Percentiles rank a stretch among this genome's conserved stretches.
phyloP scores from a whole-genome alignment of 2,329 filamentous ascomycete genomes.

The Davidsoniella virescens region DNA sequence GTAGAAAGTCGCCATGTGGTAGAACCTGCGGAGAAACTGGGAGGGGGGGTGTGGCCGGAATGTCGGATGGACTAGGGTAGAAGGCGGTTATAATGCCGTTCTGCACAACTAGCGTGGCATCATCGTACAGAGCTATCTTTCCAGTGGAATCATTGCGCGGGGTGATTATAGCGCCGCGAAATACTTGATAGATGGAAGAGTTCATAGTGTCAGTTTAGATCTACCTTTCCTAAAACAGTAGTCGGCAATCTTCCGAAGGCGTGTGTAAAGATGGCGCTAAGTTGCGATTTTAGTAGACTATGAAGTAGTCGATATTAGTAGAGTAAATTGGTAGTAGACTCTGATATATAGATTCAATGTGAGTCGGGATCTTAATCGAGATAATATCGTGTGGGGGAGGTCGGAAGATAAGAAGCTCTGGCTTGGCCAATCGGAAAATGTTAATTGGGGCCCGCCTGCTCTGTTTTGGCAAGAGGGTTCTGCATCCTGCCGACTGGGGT shows the following conservation, averaged over 20 bases:
- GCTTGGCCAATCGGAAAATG: background rate
- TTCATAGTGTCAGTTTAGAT: background rate
- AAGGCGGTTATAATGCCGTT: slow-evolving; percentile 4
- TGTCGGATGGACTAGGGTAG: background rate
- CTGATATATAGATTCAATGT: too few relatives aligned
- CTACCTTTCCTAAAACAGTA: too few relatives aligned
- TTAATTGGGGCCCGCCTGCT: background rate
- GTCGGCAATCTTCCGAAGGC: too few relatives aligned
- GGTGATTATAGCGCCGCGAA: slow-evolving; percentile 7
- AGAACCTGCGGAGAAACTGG: slow-evolving; percentile 18
- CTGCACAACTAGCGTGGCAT: slow-evolving; percentile 1
- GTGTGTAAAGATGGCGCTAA: too few relatives aligned
- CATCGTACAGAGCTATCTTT: background rate
- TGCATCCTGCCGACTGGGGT: background rate
- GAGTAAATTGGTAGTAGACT: too few relatives aligned
- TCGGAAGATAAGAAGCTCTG: background rate
- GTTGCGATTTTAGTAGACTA: too few relatives aligned
- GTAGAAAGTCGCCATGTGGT: slow-evolving; percentile 31
- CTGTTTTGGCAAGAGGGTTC: background rate
- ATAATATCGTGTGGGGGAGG: background rate
- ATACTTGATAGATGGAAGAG: background rate
- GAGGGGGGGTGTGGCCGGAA: background rate
- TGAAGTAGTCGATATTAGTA: too few relatives aligned
- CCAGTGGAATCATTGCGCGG: background rate
- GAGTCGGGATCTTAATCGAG: too few relatives aligned